Base-by-base conservation (phyloP, 805 yeast species). In the Metschnikowia anglica region DNA sequence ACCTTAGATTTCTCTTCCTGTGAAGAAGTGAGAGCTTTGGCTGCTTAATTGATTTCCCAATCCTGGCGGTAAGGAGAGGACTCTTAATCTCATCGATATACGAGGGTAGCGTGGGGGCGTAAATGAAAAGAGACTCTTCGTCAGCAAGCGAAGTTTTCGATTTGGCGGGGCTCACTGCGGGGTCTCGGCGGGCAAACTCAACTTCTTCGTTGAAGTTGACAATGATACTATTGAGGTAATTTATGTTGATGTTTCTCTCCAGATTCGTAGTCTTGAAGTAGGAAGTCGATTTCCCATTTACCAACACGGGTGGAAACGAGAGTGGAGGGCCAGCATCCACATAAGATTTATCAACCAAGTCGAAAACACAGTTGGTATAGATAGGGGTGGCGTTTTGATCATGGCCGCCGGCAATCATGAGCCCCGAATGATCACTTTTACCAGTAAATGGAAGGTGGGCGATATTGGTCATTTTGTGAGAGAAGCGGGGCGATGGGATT, bases 361-460 rank as follows among this genome's bases (percentile, higher is more conserved):
- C 84, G 50, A 62, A 79, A 12, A 74, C 54, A 11, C 61, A 62
- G 32, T 72, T 63, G 32, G 56, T 65, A 49, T 58, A 63, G 31
- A 66, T 52, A 7, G 53, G 59, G 7, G 54, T 49, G 33, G 69
- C 69, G 39, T 63, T 39, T 5, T 44, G 56, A 49, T 72, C 74
- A 43, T 66, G 58, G 1, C 85, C 86, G 8, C 85, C 85, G 2
- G 74, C 65, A n/a, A 79, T 64, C 17, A 76, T 56, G 5, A 81
- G 42, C 0, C 83, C 83, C 17, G 63, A 68, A 48, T 71, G 80
- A 54, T 60, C 68, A 3, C 60, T 60, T 30, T 59, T 61, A 41
- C 63, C 66, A 3, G 65, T 61, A 18, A 70, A 61, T 0, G 69
- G 56, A 16, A 76, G 52, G 23, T 66, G 63, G 28, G 65, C 60